Conservation (phyloP, 164 flowering plant genomes). For the Macadamia integrifolia region DNA sequence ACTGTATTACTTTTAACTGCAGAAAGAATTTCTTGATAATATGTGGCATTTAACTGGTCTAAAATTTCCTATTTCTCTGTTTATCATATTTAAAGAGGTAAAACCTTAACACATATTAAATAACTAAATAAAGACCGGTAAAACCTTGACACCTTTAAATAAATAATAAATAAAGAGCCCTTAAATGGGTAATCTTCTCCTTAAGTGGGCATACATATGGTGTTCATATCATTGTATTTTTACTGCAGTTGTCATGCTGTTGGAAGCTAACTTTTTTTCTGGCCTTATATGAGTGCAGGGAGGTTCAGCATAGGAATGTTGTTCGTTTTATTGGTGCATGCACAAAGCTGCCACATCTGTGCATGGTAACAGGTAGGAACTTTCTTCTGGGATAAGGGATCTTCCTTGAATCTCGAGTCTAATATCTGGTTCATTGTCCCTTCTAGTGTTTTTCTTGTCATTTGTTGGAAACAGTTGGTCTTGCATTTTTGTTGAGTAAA, state of each 20-base stretch:
- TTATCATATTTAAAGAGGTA: no score
- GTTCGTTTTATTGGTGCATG: constrained; percentile 91
- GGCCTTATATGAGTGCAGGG: constrained; percentile 42
- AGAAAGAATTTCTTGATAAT: no score
- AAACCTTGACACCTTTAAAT: no score
- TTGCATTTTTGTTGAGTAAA: background rate
- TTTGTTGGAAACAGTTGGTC: background rate
- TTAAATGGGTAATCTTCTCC: no score
- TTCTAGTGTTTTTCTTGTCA: background rate
- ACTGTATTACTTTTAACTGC: no score
- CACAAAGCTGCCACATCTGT: constrained; percentile 66
- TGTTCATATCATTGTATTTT: no score
- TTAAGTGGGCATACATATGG: no score
- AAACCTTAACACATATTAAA: no score
- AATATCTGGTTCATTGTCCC: background rate
- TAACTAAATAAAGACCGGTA: no score
- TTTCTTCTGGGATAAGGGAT: background rate
- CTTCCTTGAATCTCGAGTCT: background rate
- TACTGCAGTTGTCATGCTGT: background rate
- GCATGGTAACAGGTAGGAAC: constrained; percentile 78
- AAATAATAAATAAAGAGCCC: no score
- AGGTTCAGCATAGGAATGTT: constrained; percentile 79
- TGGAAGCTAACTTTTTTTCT: constrained; percentile 5
- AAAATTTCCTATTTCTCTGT: no score
- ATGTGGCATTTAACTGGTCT: no score